Conservation (phyloP, 2,329 filamentous ascomycete species). For the Colletotrichum magnum region DNA sequence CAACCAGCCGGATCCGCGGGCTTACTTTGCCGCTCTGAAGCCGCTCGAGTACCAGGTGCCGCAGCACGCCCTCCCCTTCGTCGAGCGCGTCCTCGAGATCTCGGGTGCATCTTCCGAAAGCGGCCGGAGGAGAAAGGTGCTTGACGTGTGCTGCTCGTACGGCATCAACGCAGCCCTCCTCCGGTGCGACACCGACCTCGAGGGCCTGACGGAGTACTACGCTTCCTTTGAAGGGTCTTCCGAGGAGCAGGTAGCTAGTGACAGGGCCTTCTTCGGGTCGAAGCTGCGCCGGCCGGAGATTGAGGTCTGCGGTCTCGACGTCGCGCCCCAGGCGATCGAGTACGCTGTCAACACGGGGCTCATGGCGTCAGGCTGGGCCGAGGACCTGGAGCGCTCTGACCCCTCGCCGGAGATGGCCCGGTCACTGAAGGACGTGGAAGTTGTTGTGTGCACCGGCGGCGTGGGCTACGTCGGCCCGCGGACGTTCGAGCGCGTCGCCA, state of each 20-base stretch:
- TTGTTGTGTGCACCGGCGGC: slow-evolving; percentile 26
- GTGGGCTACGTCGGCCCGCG: slow-evolving; percentile 15
- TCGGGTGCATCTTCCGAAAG: background rate
- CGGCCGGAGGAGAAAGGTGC: background rate
- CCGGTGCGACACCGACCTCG: slow-evolving; percentile 9
- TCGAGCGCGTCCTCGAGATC: slow-evolving; percentile 6
- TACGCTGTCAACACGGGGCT: slow-evolving; percentile 15
- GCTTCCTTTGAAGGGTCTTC: background rate
- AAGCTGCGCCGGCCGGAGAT: background rate
- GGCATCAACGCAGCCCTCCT: slow-evolving; percentile 32
- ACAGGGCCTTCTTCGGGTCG: slow-evolving; percentile 5
- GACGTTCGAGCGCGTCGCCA: slow-evolving; percentile 2
- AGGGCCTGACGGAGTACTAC: background rate
- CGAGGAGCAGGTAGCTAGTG: background rate
- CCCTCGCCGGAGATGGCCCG: background rate
- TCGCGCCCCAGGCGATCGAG: slow-evolving; percentile 5
- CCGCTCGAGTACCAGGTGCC: slow-evolving; percentile 29
- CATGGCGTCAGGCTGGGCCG: background rate
- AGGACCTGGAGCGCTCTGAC: slow-evolving; percentile 13
- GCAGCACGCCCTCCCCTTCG: slow-evolving; percentile 21
- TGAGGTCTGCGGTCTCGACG: slow-evolving; percentile 8
- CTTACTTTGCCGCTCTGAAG: slow-evolving; percentile 22
- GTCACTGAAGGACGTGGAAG: background rate
- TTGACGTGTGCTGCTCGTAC: slow-evolving; percentile 30
- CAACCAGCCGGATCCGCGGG: slow-evolving; percentile 21